These are phyloP conservation scores for Roridomyces roridus DNA, from an alignment of 768 basidiomycete species.

Conservation along the genomic window DNA sequence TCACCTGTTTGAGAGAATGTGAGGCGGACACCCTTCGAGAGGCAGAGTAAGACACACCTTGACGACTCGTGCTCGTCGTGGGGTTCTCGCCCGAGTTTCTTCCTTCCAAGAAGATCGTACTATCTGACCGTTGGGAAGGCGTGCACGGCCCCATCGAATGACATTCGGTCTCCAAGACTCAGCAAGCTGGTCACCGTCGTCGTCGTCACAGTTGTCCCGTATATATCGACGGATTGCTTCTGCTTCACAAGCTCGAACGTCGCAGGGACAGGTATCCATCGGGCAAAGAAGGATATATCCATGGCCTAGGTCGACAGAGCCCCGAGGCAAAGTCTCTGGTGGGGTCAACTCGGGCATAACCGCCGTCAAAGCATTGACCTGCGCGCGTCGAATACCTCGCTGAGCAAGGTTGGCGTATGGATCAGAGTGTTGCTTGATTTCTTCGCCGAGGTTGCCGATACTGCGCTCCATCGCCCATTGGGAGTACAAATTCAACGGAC, in stretches of 20 bases:
- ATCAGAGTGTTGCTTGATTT: constrained; percentile 29
- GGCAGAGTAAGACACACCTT: constrained; percentile 28
- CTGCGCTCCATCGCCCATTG: constrained; percentile 35
- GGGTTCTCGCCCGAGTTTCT: background rate
- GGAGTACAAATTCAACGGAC: constrained; percentile 25
- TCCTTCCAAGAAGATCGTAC: constrained; percentile 26
- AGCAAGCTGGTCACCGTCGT: background rate
- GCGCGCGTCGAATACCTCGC: constrained; percentile 21
- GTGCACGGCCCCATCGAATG: constrained; percentile 25
- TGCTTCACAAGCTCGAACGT: background rate
- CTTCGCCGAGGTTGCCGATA: constrained; percentile 32
- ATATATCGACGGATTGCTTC: background rate
- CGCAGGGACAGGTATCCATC: background rate
- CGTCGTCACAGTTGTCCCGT: no score
- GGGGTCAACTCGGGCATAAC: constrained; percentile 23
- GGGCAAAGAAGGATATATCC: constrained; percentile 21
- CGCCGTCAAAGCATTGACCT: constrained; percentile 16
- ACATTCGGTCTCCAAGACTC: background rate
- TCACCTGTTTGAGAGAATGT: no score
- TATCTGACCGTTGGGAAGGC: constrained; percentile 31
- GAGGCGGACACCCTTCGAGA: no score
- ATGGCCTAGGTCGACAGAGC: constrained; percentile 14
- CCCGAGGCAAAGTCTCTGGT: constrained; percentile 4
- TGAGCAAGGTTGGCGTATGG: constrained; percentile 30
- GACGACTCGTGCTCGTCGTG: constrained; percentile 25